Conservation (phyloP, 768 basidiomycete species). For the Agaricus subrufescens region DNA sequence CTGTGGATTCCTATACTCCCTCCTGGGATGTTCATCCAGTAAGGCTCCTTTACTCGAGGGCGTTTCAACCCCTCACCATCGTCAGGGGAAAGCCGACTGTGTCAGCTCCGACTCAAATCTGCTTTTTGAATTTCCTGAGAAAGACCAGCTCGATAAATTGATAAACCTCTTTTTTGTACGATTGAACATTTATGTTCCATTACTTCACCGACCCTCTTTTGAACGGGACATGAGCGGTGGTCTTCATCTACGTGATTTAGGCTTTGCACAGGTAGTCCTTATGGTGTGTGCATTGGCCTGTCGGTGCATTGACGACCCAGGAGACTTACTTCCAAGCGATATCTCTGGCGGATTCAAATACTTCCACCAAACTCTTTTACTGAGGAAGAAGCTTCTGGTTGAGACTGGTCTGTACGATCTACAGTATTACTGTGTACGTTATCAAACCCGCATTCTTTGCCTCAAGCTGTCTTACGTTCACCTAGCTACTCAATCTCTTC, state of each 20-base stretch:
- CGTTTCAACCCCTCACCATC: slow-evolving; percentile 1
- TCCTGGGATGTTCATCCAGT: slow-evolving; percentile 28
- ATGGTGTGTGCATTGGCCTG: slow-evolving; percentile 60
- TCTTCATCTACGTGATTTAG: slow-evolving; percentile 41
- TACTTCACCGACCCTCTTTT: slow-evolving; percentile 69
- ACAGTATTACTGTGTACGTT: slow-evolving; percentile 59
- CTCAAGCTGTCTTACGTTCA: neutral
- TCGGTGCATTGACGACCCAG: slow-evolving; percentile 50
- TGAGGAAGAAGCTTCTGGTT: slow-evolving; percentile 52
- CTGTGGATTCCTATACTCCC: slow-evolving; percentile 7
- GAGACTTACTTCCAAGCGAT: slow-evolving; percentile 30
- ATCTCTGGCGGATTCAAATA: slow-evolving; percentile 57
- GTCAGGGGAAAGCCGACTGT: slow-evolving; percentile 33
- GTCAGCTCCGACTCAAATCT: slow-evolving; percentile 14
- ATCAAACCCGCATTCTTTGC: slow-evolving; percentile 17
- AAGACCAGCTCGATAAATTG: slow-evolving; percentile 43
- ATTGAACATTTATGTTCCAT: slow-evolving; percentile 46
- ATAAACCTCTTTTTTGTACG: slow-evolving; percentile 57
- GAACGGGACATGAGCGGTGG: slow-evolving; percentile 39
- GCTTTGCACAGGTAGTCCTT: slow-evolving; percentile 56
- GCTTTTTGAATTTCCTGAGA: slow-evolving; percentile 41
- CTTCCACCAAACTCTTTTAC: slow-evolving; percentile 55
- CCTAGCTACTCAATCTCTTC: slow-evolving; percentile 24
- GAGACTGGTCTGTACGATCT: slow-evolving; percentile 64
- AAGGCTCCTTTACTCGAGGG: neutral